phyloP scores from a whole-genome alignment of 2,329 filamentous ascomycete species.

The Diaporthe sp. region DNA sequence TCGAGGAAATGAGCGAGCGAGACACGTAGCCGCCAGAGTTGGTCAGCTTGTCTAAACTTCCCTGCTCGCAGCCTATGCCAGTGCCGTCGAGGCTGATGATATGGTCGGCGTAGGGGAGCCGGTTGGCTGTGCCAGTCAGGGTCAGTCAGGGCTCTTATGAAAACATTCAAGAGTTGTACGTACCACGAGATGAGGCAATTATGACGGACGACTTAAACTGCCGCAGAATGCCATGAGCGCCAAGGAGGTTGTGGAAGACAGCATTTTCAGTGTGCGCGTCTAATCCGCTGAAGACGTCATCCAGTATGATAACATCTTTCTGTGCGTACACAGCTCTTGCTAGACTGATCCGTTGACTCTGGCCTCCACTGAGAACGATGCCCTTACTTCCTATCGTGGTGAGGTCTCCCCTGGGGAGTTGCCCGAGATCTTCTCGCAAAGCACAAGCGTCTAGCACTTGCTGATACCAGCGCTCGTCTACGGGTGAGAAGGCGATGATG shows the following conservation, averaged over 20 bases:
- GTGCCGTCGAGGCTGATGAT: constrained; percentile 8
- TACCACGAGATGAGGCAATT: constrained; percentile 4
- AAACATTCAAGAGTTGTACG: not conserved
- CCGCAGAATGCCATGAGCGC: constrained; percentile 56
- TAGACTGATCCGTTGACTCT: constrained; percentile 45
- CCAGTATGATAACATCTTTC: constrained; percentile 56
- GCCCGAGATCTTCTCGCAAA: constrained; percentile 38
- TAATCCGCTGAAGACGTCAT: constrained; percentile 62
- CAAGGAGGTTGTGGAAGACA: constrained; percentile 59
- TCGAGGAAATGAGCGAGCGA: not conserved
- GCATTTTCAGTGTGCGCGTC: constrained; percentile 58
- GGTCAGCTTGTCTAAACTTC: constrained; percentile 6
- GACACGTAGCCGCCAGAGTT: constrained; percentile 4
- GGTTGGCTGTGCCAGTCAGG: not conserved
- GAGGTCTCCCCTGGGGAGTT: constrained; percentile 37
- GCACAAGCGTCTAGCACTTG: constrained; percentile 32
- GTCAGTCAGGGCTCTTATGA: not conserved
- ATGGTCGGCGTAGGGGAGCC: constrained; percentile 11
- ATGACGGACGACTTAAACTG: constrained; percentile 52
- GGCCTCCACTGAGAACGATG: constrained; percentile 42
- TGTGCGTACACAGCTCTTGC: constrained; percentile 61
- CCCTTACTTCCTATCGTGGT: constrained; percentile 41
- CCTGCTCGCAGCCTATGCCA: constrained; percentile 14
- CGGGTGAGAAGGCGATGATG: constrained; percentile 39
- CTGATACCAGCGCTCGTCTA: constrained; percentile 41